Conservation (phyloP, 1,139 yeast genomes). For the Debaryomyces fabryi region DNA sequence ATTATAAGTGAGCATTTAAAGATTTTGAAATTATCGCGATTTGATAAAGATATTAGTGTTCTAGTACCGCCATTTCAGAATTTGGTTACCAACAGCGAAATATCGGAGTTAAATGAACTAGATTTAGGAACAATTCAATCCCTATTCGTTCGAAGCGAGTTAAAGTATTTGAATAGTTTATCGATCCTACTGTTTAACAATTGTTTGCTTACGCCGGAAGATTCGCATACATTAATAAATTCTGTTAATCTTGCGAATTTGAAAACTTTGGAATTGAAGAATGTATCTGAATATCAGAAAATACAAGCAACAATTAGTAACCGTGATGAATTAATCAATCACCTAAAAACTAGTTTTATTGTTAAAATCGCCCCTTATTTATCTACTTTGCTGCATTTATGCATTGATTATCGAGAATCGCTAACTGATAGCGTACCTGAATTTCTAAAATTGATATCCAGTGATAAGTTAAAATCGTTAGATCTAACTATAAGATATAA, state of each 20-base stretch:
- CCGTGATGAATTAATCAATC: constrained; percentile 2
- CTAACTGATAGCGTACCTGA: constrained; percentile 43
- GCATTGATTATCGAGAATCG: constrained; percentile 50
- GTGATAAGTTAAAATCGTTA: constrained; percentile 31
- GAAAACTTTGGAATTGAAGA: constrained; percentile 26
- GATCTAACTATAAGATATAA: constrained; percentile 50
- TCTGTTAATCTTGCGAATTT: constrained; percentile 27
- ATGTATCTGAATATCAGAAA: constrained; percentile 31
- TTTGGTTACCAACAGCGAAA: constrained; percentile 11
- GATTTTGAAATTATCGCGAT: constrained; percentile 24
- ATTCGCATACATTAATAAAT: constrained; percentile 23
- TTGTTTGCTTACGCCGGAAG: constrained; percentile 27
- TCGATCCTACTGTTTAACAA: constrained; percentile 29
- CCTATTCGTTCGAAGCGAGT: constrained; percentile 18
- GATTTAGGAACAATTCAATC: constrained; percentile 19
- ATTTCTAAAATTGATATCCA: constrained; percentile 31
- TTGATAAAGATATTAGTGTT: constrained; percentile 18
- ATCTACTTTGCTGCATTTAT: constrained; percentile 28
- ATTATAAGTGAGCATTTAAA: constrained; percentile 18
- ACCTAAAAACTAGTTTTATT: constrained; percentile 33
- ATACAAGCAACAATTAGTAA: not conserved
- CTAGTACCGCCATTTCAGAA: constrained; percentile 22
- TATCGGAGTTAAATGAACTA: constrained; percentile 11
- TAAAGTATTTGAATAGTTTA: constrained; percentile 20
- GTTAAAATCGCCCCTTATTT: constrained; percentile 27